Conservation (phyloP, 148 eudicot genomes). For the Camellia japonica region DNA sequence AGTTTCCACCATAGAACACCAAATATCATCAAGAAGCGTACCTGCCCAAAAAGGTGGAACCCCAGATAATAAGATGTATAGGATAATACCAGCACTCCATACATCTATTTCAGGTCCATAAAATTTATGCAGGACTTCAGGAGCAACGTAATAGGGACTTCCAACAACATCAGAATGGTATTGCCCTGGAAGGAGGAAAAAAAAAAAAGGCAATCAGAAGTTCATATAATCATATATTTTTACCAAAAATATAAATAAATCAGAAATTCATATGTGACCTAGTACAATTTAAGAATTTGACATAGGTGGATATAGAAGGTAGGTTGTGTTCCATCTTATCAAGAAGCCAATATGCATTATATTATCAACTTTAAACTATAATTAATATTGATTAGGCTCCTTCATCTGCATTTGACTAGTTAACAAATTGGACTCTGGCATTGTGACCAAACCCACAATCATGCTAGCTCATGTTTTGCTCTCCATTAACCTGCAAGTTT, state of each 20-base stretch:
- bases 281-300: neutral
- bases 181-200: slow-evolving; percentile 47
- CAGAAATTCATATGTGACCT: neutral
- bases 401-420: too few species aligned
- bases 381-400: too few species aligned
- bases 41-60: slow-evolving; percentile 90
- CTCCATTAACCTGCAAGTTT: too few species aligned
- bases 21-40: slow-evolving; percentile 16
- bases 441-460: too few species aligned
- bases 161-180: slow-evolving; percentile 76
- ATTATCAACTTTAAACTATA: too few species aligned
- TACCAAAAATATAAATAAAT: neutral
- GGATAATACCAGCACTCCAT: slow-evolving; percentile 86
- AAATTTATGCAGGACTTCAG: slow-evolving; percentile 69
- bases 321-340: neutral
- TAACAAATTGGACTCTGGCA: too few species aligned
- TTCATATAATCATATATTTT: neutral
- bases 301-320: neutral
- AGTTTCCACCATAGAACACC: neutral
- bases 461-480: too few species aligned
- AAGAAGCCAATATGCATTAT: too few species aligned
- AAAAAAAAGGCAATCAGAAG: slow-evolving; percentile 2
- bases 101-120: slow-evolving; percentile 83
- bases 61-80: slow-evolving; percentile 70
- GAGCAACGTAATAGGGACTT: slow-evolving; percentile 84